These are phyloP conservation scores for Cotoneaster glaucophyllus DNA, from an alignment of 306 rosid genomes.

Conservation along the genomic window DNA sequence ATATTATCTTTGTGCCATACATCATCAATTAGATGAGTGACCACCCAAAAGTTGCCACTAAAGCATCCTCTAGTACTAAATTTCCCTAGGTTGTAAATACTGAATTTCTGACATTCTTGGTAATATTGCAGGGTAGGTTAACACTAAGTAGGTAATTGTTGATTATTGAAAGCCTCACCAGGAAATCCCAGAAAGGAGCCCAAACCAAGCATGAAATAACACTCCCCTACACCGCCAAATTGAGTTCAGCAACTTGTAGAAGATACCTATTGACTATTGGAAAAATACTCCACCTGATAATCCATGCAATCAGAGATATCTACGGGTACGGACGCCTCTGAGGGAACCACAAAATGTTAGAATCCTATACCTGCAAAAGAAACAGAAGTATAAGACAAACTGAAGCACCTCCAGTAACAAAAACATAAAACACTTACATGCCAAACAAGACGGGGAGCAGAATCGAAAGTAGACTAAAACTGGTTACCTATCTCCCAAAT, in stretches of 20 bases:
- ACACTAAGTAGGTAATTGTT: conserved; percentile 25
- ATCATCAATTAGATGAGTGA: not conserved
- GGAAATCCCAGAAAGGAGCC: conserved; percentile 2
- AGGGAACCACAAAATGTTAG: conserved; percentile 29
- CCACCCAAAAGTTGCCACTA: not conserved
- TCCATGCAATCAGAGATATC: conserved; percentile 23
- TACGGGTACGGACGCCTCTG: conserved; percentile 19
- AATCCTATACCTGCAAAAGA: conserved; percentile 42
- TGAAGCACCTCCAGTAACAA: not conserved
- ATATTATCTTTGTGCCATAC: not conserved
- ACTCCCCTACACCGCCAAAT: conserved; percentile 17
- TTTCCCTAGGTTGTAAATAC: conserved; percentile 27
- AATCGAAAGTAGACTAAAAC: not conserved
- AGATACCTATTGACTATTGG: conserved; percentile 9
- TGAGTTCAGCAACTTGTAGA: conserved; percentile 15
- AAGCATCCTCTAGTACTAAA: not conserved
- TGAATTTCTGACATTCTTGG: conserved; percentile 32
- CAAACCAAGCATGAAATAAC: conserved; percentile 19
- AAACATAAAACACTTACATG: not conserved
- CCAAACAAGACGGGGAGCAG: not conserved
- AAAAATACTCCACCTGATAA: conserved; percentile 29
- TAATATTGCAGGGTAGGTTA: conserved; percentile 32
- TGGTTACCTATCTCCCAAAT: not conserved
- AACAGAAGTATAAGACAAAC: not conserved
- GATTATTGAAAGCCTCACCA: conserved; percentile 31